Conservation (phyloP, 1,139 yeast genomes). For the Saccharomyces hybrid region DNA sequence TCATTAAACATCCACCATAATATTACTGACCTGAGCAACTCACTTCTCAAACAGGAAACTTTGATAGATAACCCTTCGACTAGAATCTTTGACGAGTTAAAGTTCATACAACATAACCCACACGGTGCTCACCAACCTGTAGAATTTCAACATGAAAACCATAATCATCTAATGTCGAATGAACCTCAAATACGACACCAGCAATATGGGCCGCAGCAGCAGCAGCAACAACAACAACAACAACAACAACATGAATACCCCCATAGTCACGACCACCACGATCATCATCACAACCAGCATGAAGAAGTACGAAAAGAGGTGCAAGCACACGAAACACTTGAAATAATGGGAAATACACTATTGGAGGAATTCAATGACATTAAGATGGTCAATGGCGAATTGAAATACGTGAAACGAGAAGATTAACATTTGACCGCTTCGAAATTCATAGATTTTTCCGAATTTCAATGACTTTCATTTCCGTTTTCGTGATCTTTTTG, state of each 20-base stretch:
- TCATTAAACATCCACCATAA: neutral
- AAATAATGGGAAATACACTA: constrained; percentile 12
- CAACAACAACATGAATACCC: neutral
- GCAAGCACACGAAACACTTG: constrained; percentile 2
- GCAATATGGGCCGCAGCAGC: neutral
- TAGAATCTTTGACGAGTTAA: neutral
- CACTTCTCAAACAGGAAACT: neutral
- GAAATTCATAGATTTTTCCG: too few species aligned
- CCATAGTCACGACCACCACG: neutral
- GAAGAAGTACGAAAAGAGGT: neutral
- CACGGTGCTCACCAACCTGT: neutral
- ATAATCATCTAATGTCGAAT: neutral
- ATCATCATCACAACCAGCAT: neutral
- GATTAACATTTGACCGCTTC: neutral
- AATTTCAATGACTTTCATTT: neutral
- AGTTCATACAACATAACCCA: neutral
- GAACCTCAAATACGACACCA: neutral
- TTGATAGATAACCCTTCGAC: neutral
- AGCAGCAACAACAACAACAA: too few species aligned
- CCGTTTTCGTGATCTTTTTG: neutral
- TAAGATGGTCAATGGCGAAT: constrained; percentile 6
- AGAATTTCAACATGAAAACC: neutral
- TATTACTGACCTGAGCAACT: neutral
- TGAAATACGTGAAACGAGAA: constrained; percentile 2
- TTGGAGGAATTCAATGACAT: constrained; percentile 6